A percentile compares a stretch with the other conserved stretches of the same genome.
These are phyloP conservation scores for Paraglomus occultum DNA, from an alignment of 192 early-diverging fungal genomes.

Conservation along the genomic window DNA sequence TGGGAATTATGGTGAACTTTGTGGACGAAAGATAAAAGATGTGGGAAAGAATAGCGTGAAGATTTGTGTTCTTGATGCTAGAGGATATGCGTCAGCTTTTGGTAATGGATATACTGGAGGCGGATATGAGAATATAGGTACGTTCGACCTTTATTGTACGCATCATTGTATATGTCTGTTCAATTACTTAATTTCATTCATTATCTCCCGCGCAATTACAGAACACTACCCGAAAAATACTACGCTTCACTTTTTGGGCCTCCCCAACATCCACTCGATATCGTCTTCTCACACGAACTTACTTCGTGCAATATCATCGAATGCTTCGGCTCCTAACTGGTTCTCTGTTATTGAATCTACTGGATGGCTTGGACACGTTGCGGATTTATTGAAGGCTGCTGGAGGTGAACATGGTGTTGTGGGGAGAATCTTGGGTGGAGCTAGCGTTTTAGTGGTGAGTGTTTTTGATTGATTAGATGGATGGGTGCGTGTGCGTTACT, in stretches of 20 bases:
- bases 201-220: slow-evolving; percentile 8
- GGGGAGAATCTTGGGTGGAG: slow-evolving; percentile 35
- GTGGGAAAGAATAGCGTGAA: slow-evolving; percentile 23
- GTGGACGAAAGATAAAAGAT: neutral
- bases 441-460: slow-evolving; percentile 42
- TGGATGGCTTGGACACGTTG: slow-evolving; percentile 41
- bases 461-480: neutral
- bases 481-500: neutral
- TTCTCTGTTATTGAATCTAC: slow-evolving; percentile 38
- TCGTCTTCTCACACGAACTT: slow-evolving; percentile 32
- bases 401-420: slow-evolving; percentile 40
- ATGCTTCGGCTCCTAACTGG: slow-evolving; percentile 40
- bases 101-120: slow-evolving; percentile 38
- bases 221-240: slow-evolving; percentile 42
- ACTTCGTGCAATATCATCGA: slow-evolving; percentile 35
- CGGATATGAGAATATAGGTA: slow-evolving; percentile 44
- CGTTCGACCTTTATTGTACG: neutral
- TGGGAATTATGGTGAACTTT: neutral
- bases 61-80: slow-evolving; percentile 45
- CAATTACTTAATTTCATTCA: slow-evolving; percentile 12
- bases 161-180: neutral
- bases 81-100: slow-evolving; percentile 35
- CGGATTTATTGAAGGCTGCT: slow-evolving; percentile 41
- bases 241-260: slow-evolving; percentile 32
- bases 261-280: slow-evolving; percentile 42